A percentile compares a stretch with the other conserved stretches of the same genome.
Conservation (phyloP, 768 basidiomycete species). For the Mycena rosella region DNA sequence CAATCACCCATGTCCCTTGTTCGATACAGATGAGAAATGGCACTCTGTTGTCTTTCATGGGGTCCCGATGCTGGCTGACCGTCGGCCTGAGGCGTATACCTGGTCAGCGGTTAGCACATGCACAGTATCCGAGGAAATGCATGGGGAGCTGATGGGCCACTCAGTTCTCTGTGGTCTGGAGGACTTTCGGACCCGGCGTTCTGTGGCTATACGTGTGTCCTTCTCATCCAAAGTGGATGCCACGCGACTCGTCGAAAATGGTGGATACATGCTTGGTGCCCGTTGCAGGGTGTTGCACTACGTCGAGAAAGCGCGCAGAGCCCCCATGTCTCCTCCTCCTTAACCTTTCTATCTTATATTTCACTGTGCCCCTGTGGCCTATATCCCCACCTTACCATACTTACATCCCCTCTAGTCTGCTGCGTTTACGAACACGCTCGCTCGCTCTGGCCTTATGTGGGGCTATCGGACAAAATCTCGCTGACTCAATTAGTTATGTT, state of each 20-base stretch:
- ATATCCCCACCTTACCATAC: background rate
- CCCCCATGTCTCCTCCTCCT: background rate
- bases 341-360: background rate
- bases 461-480: background rate
- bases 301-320: background rate
- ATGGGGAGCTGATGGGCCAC: background rate
- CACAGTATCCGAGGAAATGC: too few species aligned
- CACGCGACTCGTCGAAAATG: background rate
- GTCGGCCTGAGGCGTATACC: background rate
- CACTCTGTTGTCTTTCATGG: slow-evolving; percentile 18
- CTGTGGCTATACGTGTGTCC: background rate
- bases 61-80: background rate
- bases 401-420: too few species aligned
- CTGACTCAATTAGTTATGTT: background rate
- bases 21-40: slow-evolving; percentile 10
- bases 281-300: slow-evolving; percentile 8
- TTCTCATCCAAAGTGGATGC: slow-evolving; percentile 1
- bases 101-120: too few species aligned
- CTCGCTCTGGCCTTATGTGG: too few species aligned
- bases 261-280: slow-evolving; percentile 2
- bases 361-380: background rate
- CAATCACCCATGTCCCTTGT: background rate
- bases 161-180: background rate
- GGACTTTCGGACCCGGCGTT: background rate
- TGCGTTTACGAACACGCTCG: too few species aligned